Percentiles rank a stretch among this genome's conserved stretches.
Evolutionary conservation across 441 rosid genomes (phyloP).

Genomic region (Eugenia klotzschiana): DNA sequence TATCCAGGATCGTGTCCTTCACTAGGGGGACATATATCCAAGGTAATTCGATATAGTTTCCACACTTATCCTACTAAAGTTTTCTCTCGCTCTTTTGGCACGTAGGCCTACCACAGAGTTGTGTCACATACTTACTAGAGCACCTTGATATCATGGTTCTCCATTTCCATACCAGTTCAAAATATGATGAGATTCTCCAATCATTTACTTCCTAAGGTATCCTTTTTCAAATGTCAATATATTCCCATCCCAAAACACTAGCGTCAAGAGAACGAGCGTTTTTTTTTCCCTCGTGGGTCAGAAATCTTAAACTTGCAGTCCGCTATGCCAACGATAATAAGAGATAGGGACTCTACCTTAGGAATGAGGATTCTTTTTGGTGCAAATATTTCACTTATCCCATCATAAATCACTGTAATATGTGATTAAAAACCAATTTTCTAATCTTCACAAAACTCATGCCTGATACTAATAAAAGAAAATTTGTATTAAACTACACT

Average conservation of each 20-base stretch:
- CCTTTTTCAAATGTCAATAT: not conserved
- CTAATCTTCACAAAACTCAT: not conserved
- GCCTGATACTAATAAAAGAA: not conserved
- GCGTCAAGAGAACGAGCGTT: not conserved
- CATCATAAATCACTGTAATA: not conserved
- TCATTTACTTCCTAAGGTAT: not conserved
- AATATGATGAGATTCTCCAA: not conserved
- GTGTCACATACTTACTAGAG: not conserved
- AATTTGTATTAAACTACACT: not conserved
- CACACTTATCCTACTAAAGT: not conserved
- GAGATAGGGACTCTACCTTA: not conserved
- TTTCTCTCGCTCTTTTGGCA: not conserved
- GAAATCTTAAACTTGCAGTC: not conserved
- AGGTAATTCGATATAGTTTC: not conserved
- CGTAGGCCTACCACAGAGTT: not conserved
- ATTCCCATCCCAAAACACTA: not conserved
- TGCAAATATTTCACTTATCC: not conserved
- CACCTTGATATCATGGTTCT: not conserved
- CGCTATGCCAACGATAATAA: not conserved
- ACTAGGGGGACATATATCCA: not conserved
- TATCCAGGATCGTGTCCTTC: not conserved
- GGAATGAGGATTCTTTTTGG: not conserved
- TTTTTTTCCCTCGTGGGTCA: not conserved
- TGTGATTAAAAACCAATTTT: not conserved
- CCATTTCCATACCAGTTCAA: not conserved